Evolutionary conservation across 176 grass and related monocot species (phyloP), one percentile per base, ranked within the genome.

Genomic region (Oryza meyeriana): DNA sequence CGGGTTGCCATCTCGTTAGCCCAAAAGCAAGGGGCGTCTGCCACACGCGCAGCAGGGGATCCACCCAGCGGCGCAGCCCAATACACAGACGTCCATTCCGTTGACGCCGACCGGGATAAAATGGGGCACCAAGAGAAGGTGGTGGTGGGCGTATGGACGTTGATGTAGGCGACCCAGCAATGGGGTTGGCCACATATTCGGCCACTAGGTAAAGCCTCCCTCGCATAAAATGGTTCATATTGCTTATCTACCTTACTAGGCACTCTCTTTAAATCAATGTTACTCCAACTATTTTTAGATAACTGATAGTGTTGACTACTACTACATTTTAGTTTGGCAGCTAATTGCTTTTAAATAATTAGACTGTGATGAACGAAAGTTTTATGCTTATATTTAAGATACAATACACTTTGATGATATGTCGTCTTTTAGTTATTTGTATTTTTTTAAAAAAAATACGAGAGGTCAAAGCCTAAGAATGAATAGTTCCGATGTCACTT

Each of bases 1-100:
- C 3, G 44, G 44, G 65, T 80, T 36, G 41, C 64, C 81, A 25
- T 80, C 64, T n/a, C 12, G 39, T 32, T 32, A 52, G 6, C 77
- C 82, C 44, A 69, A 89, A 89, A 89, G 87, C 72, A 22, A 14
- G 7, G 81, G 75, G 75, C 68, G 58, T 16, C 4, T 3, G n/a
- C 25, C 38, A 47, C 65, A 29, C 67, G 40, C 25, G 1, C 32
- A 6, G 66, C 33, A 20, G 9, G 1, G 50, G 4, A 81, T 63
- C 26, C 36, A 5, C 18, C 45, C 66, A 68, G 9, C 50, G 50
- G 6, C 20, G 50, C 50, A 14, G 50, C 18, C 20, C 50, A 55
- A 55, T 6, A 2, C 22, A 24, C 22, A 24, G 12, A 24, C 52
- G 22, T 24, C 52, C 2, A n/a, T 24, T 58, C 55, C 55, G n/a